These are phyloP conservation scores for Lumnitzera racemosa DNA, from an alignment of 345 rosid genomes.

Conservation along the genomic window DNA sequence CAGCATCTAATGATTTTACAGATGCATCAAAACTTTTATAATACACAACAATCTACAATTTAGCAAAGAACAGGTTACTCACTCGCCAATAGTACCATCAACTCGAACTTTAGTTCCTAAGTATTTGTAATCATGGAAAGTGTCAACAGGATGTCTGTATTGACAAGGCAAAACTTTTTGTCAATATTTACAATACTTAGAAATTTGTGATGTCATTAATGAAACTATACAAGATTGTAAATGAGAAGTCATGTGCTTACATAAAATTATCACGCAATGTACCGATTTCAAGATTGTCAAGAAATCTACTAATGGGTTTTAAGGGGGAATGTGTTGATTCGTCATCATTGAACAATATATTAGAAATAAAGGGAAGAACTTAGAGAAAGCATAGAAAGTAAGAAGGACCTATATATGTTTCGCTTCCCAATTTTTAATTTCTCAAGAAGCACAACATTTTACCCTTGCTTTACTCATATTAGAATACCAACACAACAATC, in stretches of 20 bases:
- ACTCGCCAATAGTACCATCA: constrained; percentile 98
- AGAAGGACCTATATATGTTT: constrained; percentile 79
- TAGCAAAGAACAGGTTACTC: constrained; percentile 21
- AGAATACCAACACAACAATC: constrained; percentile 9
- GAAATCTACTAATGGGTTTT: constrained; percentile 66
- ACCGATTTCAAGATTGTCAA: constrained; percentile 76
- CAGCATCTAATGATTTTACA: constrained; percentile 6
- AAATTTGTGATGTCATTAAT: background rate
- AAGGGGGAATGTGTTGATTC: constrained; percentile 78
- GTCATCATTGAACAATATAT: constrained; percentile 2
- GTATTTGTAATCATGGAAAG: constrained; percentile 75
- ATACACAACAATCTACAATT: constrained; percentile 4
- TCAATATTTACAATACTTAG: background rate
- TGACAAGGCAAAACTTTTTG: background rate
- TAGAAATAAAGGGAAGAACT: background rate
- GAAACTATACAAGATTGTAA: background rate
- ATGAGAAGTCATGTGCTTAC: constrained; percentile 30
- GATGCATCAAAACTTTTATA: background rate
- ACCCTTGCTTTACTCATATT: constrained; percentile 59
- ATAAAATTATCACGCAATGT: constrained; percentile 90
- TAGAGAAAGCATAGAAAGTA: background rate
- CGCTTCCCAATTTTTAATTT: constrained; percentile 79
- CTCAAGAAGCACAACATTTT: constrained; percentile 89
- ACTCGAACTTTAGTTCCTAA: constrained; percentile 74
- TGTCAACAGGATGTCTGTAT: constrained; percentile 61